Evolutionary conservation across 768 basidiomycete genomes (phyloP), one percentile per base, ranked within the genome.

Genomic region (Suillus lakei): DNA sequence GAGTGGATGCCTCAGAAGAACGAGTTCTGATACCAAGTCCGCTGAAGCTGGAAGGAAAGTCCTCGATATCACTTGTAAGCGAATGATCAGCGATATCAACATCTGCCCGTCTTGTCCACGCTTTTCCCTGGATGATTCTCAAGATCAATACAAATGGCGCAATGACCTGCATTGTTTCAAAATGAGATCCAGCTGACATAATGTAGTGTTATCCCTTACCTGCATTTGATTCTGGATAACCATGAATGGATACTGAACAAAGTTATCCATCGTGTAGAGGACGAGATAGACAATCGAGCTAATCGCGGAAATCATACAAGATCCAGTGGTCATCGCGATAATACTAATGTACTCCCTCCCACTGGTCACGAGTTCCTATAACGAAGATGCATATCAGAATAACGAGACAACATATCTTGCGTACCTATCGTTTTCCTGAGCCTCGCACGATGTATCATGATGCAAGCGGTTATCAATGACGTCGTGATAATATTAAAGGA

Each of bases 161-260:
- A 15, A 65, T 63, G 51, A 62, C 53, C 64, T 65, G 23, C 2
- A 36, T 38, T 16, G 10, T 8, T 32, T 53, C 0, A 50, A 50
- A 34, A 39, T 46, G 39, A 38, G 15, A n/a, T 5, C 13, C 7
- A 39, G 26, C 18, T 18, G 0, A 23, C 10, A 50, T 5, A 9
- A 46, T 15, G 18, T 30, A 15, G 26, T 61, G 43, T 18, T 1
- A 56, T 38, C 36, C 23, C 46, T 51, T 62, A 65, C 64, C 60
- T 54, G 48, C 32, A 65, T 61, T 54, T 63, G 64, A 30, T 32
- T 41, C 44, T 50, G 51, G 18, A 61, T 38, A 32, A 12, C 46
- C n/a, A 65, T 36, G 61, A 65, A 63, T 7, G 61, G 44, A 51
- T 54, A 65, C 34, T 65, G 64, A 54, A 54, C 16, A 9, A 61